Evolutionary conservation across 371 early-diverging fungal species (phyloP).

Genomic region (Mortierella polycephala): DNA sequence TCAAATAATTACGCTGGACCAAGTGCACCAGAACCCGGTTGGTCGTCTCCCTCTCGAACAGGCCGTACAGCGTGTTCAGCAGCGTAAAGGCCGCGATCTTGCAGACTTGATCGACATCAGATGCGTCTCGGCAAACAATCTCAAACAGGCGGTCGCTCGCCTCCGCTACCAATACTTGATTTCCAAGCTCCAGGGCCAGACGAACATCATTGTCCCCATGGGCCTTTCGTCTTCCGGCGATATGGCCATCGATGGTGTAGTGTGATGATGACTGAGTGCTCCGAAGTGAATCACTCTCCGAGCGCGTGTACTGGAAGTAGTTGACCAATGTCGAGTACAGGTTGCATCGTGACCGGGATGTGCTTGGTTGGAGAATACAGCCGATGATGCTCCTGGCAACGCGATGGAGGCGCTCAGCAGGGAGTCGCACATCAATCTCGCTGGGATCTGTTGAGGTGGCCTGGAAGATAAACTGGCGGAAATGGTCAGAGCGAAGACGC

Average conservation of each 20-base stretch:
- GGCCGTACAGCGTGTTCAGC: constrained; percentile 75
- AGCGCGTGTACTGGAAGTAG: constrained; percentile 70
- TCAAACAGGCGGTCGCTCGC: constrained; percentile 78
- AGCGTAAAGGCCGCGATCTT: constrained; percentile 86
- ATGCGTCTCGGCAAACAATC: constrained; percentile 82
- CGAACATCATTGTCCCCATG: constrained; percentile 23
- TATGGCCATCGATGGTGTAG: constrained; percentile 18
- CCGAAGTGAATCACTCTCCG: constrained; percentile 27
- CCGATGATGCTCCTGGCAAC: constrained; percentile 64
- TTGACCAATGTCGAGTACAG: constrained; percentile 82
- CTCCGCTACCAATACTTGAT: constrained; percentile 56
- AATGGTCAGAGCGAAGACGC: constrained; percentile 60
- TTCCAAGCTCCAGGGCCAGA: constrained; percentile 48
- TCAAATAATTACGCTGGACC: constrained; percentile 74
- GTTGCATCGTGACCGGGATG: constrained; percentile 80
- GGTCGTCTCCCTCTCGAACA: constrained; percentile 60
- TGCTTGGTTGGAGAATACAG: constrained; percentile 69
- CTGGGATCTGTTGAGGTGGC: constrained; percentile 52
- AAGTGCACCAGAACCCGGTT: constrained; percentile 72
- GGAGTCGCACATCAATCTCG: constrained; percentile 56
- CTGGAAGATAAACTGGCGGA: constrained; percentile 52
- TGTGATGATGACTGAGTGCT: constrained; percentile 9
- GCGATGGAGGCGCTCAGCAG: constrained; percentile 71
- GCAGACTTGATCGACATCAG: constrained; percentile 83
- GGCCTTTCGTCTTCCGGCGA: background rate